Evolutionary conservation across 2,329 filamentous ascomycete genomes (phyloP).

Genomic region (Cladorrhinum sp.): DNA sequence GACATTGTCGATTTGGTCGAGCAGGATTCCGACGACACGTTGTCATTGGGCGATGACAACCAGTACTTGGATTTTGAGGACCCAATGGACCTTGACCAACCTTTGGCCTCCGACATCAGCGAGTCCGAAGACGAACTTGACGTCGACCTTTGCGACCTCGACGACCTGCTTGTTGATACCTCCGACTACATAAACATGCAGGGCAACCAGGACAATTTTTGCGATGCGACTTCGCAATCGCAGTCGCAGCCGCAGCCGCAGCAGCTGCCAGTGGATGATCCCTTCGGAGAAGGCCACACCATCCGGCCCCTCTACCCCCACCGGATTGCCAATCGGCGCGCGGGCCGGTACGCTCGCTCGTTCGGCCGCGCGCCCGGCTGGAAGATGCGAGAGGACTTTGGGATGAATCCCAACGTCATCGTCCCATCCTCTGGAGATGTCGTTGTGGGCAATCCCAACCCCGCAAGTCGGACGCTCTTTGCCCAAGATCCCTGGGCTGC

Average conservation of each 20-base stretch:
- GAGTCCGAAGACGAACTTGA: not conserved
- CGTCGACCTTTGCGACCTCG: not conserved
- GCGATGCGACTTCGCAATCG: not conserved
- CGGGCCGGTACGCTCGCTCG: not conserved
- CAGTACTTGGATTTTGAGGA: not conserved
- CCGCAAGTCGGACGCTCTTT: not conserved
- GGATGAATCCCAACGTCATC: not conserved
- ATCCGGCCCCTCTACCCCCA: not conserved
- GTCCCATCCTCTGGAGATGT: not conserved
- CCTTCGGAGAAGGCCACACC: not conserved
- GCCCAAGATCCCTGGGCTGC: conserved; percentile 7
- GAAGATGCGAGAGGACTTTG: not conserved
- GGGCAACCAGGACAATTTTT: not conserved
- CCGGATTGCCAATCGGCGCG: not conserved
- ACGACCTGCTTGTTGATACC: no score
- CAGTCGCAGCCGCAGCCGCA: not conserved
- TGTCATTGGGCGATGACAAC: not conserved
- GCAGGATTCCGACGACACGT: not conserved
- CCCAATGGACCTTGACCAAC: not conserved
- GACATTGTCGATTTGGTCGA: not conserved
- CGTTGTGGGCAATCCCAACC: not conserved
- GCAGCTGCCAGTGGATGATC: not conserved
- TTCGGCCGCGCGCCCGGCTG: not conserved
- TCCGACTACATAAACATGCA: not conserved
- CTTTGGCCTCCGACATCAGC: not conserved